phyloP scores from a whole-genome alignment of 1,284 basidiomycete genomes.

The Somion occarium region DNA sequence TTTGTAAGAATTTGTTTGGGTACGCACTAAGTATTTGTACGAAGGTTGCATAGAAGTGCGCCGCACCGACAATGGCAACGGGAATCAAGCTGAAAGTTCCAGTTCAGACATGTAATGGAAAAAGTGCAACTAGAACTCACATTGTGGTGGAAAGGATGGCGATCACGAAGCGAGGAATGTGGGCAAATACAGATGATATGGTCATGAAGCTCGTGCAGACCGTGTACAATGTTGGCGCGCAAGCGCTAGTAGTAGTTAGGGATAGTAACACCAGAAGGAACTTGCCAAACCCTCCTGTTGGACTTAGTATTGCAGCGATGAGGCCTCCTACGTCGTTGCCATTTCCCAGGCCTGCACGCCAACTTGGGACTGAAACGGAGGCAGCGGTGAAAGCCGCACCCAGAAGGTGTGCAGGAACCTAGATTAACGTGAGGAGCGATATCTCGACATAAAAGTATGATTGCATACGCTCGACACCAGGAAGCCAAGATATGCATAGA shows the following conservation, averaged over 20 bases:
- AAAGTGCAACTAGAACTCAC: constrained; percentile 31
- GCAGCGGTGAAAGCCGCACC: constrained; percentile 62
- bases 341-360: constrained; percentile 50
- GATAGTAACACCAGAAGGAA: constrained; percentile 57
- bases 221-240: constrained; percentile 75
- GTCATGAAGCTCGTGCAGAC: constrained; percentile 74
- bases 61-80: constrained; percentile 54
- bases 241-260: constrained; percentile 48
- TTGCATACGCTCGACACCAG: background rate
- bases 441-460: constrained; percentile 8
- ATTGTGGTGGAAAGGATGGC: constrained; percentile 71
- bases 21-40: constrained; percentile 49
- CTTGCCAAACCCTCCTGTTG: constrained; percentile 47
- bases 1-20: constrained; percentile 7
- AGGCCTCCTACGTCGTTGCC: constrained; percentile 54
- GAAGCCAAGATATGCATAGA: constrained; percentile 15
- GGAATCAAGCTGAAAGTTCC: constrained; percentile 44
- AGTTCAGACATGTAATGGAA: background rate
- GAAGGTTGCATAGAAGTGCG: constrained; percentile 52
- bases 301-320: constrained; percentile 37
- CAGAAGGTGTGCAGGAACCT: constrained; percentile 57
- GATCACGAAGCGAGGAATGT: constrained; percentile 70
- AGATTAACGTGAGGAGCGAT: constrained; percentile 24
- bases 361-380: constrained; percentile 50
- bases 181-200: constrained; percentile 47